Conservation (phyloP, 345 rosid genomes). For the Clarkia xantiana region DNA sequence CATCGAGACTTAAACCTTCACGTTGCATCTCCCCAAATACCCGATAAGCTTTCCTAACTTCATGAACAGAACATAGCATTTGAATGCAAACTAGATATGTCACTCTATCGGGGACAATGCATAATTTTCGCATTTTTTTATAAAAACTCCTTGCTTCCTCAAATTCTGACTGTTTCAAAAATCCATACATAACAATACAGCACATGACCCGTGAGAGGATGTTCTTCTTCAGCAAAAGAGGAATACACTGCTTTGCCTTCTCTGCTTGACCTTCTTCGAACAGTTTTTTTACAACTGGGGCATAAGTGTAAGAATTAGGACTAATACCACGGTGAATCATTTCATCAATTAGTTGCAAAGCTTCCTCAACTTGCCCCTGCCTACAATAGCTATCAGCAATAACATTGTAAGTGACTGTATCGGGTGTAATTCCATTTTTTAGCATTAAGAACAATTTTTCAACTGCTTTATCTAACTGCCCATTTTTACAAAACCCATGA, state of each 20-base stretch:
- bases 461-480: constrained; percentile 24
- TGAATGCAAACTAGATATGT: constrained; percentile 33
- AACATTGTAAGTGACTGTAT: constrained; percentile 25
- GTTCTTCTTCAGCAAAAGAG: constrained; percentile 38
- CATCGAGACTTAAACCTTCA: constrained; percentile 28
- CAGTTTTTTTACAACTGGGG: constrained; percentile 22
- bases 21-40: constrained; percentile 25
- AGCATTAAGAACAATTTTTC: constrained; percentile 21
- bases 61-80: constrained; percentile 12
- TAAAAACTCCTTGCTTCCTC: constrained; percentile 22
- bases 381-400: constrained; percentile 21
- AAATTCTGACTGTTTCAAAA: constrained; percentile 23
- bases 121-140: constrained; percentile 27
- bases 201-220: constrained; percentile 20
- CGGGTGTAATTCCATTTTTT: constrained; percentile 19
- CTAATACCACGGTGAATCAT: constrained; percentile 19
- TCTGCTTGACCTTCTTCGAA: constrained; percentile 17
- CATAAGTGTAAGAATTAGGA: constrained; percentile 29
- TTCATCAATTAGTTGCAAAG: constrained; percentile 21
- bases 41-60: constrained; percentile 21
- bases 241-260: constrained; percentile 34
- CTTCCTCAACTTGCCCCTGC: constrained; percentile 19
- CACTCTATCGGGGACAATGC: constrained; percentile 19
- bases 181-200: constrained; percentile 28
- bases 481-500: constrained; percentile 31